These are phyloP conservation scores for Nepenthes gracilis DNA, from an alignment of 148 eudicot genomes.

Conservation along the genomic window DNA sequence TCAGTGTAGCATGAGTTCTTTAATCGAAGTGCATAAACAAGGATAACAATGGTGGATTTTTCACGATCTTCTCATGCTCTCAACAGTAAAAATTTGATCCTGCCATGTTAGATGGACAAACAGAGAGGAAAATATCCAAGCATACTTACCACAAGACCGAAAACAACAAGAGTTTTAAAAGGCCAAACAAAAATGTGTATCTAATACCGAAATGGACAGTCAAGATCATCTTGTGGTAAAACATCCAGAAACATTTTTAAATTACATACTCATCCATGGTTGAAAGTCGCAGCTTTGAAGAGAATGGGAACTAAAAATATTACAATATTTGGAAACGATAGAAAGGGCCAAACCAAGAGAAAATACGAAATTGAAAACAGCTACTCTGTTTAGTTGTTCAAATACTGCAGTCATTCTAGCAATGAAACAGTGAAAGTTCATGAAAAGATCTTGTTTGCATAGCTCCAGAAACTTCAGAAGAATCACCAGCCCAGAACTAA, in stretches of 20 bases:
- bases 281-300: conserved; percentile 14
- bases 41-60: too few relatives aligned
- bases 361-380: conserved; percentile 9
- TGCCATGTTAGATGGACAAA: too few relatives aligned
- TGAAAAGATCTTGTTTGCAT: conserved; percentile 67
- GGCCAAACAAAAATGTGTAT: too few relatives aligned
- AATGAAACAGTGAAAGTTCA: conserved; percentile 33
- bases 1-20: too few relatives aligned
- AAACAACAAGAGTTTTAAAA: too few relatives aligned
- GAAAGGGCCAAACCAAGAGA: conserved; percentile 2
- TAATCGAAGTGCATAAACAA: too few relatives aligned
- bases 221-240: conserved; percentile 15
- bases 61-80: too few relatives aligned
- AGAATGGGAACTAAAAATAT: conserved; percentile 11
- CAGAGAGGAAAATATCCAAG: too few relatives aligned
- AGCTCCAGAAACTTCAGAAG: conserved; percentile 74
- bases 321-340: conserved; percentile 22
- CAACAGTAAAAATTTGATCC: too few relatives aligned
- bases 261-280: conserved; percentile 11
- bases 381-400: conserved; percentile 23
- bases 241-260: conserved; percentile 21
- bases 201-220: too few relatives aligned
- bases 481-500: conserved; percentile 75
- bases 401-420: conserved; percentile 21
- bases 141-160: too few relatives aligned